Conservation (phyloP, 441 rosid genomes). For the Viola pubescens region DNA sequence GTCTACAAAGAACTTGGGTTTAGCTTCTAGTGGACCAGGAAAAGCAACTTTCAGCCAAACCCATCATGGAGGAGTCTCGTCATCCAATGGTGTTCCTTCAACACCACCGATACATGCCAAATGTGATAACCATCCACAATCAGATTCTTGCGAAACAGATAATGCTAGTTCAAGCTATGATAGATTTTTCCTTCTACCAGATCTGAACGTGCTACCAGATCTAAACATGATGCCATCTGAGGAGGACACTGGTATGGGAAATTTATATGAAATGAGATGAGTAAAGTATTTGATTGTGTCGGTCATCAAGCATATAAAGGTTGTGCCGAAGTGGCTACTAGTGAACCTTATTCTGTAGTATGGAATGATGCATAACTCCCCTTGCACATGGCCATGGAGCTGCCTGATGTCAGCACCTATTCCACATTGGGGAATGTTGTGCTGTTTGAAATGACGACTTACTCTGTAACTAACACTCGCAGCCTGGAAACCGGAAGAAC, state of each 20-base stretch:
- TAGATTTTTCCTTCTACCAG: slow-evolving; percentile 39
- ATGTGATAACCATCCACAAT: slow-evolving; percentile 9
- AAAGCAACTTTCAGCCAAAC: slow-evolving; percentile 14
- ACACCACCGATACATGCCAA: not conserved
- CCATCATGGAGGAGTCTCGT: slow-evolving; percentile 13
- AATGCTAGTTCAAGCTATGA: slow-evolving; percentile 18
- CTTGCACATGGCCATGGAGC: slow-evolving; percentile 4
- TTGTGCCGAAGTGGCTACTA: not conserved
- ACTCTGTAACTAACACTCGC: not conserved
- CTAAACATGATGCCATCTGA: slow-evolving; percentile 57
- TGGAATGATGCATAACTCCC: slow-evolving; percentile 3
- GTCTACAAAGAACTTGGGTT: slow-evolving; percentile 11
- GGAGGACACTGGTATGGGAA: slow-evolving; percentile 29
- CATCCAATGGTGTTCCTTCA: slow-evolving; percentile 12
- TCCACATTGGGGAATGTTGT: not conserved
- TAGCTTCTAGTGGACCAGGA: slow-evolving; percentile 9
- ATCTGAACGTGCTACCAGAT: slow-evolving; percentile 65
- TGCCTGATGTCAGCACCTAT: slow-evolving; percentile 6
- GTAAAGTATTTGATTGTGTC: not conserved
- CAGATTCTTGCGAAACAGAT: slow-evolving; percentile 16
- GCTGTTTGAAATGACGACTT: not conserved
- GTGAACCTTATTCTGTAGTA: not conserved
- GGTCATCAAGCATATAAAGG: not conserved
- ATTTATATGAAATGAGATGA: slow-evolving; percentile 33
- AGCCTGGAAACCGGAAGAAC: slow-evolving; percentile 5